phyloP scores from a whole-genome alignment of 805 yeast genomes.

The Limtongia smithiae region DNA sequence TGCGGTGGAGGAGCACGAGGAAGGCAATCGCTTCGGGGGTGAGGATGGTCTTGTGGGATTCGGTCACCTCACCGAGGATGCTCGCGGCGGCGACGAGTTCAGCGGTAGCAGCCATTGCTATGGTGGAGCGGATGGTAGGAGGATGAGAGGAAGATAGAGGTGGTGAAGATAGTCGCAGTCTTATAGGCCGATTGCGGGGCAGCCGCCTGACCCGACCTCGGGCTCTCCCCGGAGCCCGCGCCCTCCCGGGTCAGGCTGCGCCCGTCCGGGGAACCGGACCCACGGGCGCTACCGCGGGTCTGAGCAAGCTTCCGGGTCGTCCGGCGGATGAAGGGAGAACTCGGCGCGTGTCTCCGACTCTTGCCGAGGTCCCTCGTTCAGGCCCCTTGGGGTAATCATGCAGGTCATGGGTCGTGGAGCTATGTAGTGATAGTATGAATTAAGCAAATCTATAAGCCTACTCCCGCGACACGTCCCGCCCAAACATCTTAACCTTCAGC shows the following conservation, averaged over 20 bases:
- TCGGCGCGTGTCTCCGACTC: too few relatives aligned
- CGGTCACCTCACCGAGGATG: conserved; percentile 51
- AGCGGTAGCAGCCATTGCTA: conserved; percentile 5
- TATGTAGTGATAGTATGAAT: too few relatives aligned
- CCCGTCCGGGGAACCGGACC: conserved; percentile 1
- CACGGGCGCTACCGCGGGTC: neutral
- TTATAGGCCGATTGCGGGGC: neutral
- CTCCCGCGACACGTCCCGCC: conserved; percentile 91
- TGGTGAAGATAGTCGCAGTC: neutral
- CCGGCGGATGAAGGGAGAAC: too few relatives aligned
- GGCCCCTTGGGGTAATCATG: too few relatives aligned
- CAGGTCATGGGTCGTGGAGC: too few relatives aligned
- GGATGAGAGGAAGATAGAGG: neutral
- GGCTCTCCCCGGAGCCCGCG: too few relatives aligned
- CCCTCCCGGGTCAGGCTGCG: too few relatives aligned
- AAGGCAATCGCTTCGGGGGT: conserved; percentile 62
- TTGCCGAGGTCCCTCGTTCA: too few relatives aligned
- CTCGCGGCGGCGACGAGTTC: conserved; percentile 17
- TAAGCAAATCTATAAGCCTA: conserved; percentile 38
- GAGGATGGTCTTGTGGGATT: conserved; percentile 51
- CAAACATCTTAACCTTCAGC: conserved; percentile 81
- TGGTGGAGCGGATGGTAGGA: neutral
- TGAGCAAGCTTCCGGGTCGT: too few relatives aligned
- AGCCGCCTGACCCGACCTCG: neutral
- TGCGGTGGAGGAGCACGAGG: conserved; percentile 62